Percentiles rank a stretch among this genome's conserved stretches.
Evolutionary conservation across 345 rosid species (phyloP).

Genomic region (Syzygium jambos): DNA sequence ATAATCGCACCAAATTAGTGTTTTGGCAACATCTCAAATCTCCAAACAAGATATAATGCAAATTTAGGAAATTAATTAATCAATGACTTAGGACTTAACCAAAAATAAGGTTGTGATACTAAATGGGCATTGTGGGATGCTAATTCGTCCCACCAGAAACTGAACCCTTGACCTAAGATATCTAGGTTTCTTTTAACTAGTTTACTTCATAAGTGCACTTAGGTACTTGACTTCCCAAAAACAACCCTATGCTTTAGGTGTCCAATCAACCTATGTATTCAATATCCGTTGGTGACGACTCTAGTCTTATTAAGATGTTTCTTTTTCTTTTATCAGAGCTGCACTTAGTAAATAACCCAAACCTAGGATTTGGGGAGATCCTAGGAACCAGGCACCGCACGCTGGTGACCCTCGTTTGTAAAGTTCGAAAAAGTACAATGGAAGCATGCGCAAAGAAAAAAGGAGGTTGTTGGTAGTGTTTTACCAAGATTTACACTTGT

Average conservation of each 20-base stretch:
- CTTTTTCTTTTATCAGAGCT: background rate
- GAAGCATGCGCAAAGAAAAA: background rate
- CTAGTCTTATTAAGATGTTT: background rate
- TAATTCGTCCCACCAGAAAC: background rate
- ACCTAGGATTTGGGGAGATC: background rate
- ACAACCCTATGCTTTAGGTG: background rate
- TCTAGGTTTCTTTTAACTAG: background rate
- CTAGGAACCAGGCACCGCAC: background rate
- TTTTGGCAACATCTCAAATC: background rate
- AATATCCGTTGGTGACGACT: background rate
- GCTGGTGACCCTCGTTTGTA: background rate
- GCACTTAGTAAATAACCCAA: background rate
- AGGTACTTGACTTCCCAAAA: background rate
- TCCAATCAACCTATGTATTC: background rate
- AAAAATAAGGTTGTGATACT: background rate
- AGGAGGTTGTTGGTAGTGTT: background rate
- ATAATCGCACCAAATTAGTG: background rate
- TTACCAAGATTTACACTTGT: background rate
- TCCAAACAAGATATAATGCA: background rate
- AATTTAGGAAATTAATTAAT: background rate
- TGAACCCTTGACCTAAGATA: background rate
- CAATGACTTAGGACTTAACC: background rate
- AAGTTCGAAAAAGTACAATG: background rate
- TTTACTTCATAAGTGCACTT: background rate
- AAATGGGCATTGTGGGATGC: background rate